Conservation (phyloP, 768 basidiomycete genomes). For the Chalciporus pseudorubinellus region DNA sequence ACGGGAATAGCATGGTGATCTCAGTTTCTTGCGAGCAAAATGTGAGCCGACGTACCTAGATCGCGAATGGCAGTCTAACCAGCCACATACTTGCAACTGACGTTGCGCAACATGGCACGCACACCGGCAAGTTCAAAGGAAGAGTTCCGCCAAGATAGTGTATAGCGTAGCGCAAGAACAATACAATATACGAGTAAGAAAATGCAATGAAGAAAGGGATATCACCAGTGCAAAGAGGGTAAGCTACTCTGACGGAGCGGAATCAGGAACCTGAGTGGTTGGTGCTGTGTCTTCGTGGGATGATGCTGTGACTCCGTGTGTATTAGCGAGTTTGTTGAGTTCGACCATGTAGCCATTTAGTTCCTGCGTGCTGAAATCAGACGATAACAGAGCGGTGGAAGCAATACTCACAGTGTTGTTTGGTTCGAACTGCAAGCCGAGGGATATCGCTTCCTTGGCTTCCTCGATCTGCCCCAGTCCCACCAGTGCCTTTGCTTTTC, state of each 20-base stretch:
- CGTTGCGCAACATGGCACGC: neutral
- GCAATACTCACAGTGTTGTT: slow-evolving; percentile 47
- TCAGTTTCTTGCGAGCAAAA: no score
- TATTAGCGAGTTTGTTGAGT: slow-evolving; percentile 24
- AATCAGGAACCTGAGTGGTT: neutral
- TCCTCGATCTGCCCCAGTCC: slow-evolving; percentile 68
- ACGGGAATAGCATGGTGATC: no score
- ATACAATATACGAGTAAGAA: slow-evolving; percentile 8
- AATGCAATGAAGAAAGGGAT: neutral
- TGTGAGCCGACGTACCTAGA: no score
- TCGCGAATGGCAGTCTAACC: no score
- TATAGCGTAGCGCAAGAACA: slow-evolving; percentile 3
- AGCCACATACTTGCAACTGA: neutral
- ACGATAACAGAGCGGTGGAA: neutral
- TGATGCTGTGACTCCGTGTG: slow-evolving; percentile 4
- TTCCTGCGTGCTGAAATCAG: slow-evolving; percentile 26
- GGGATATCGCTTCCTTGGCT: slow-evolving; percentile 75
- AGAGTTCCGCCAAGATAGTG: neutral
- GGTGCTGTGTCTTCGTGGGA: neutral
- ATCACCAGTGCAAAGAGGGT: neutral
- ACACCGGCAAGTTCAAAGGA: neutral
- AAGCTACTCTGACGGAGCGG: slow-evolving; percentile 13
- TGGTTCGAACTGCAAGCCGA: slow-evolving; percentile 86
- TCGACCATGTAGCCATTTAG: slow-evolving; percentile 33
- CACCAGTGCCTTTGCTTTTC: slow-evolving; percentile 86